phyloP scores from a whole-genome alignment of 73 alveolate genomes.

The Paramecium bursaria region DNA sequence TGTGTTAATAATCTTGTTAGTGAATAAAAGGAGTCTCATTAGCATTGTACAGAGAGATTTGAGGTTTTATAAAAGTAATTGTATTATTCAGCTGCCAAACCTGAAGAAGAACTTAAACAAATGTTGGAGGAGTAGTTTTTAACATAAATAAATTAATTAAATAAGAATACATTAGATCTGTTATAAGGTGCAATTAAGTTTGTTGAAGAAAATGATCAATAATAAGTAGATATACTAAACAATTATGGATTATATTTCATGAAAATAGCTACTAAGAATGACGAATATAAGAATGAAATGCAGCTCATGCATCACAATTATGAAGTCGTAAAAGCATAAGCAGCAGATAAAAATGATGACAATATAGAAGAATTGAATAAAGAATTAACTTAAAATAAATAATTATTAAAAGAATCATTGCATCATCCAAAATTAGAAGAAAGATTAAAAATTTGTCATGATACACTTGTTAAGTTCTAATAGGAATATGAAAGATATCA shows the following conservation, averaged over 20 bases:
- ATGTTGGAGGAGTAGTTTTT: conserved; percentile 46
- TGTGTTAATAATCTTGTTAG: conserved; percentile 50
- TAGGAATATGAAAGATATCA: conserved; percentile 66
- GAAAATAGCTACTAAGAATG: conserved; percentile 65
- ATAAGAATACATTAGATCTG: conserved; percentile 53
- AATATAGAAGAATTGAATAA: conserved; percentile 15
- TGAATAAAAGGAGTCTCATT: conserved; percentile 53
- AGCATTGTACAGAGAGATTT: conserved; percentile 30
- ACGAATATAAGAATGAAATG: conserved; percentile 64
- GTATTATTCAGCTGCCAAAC: conserved; percentile 44
- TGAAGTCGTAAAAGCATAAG: conserved; percentile 63
- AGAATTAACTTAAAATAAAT: conserved; percentile 42
- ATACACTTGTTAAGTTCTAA: conserved; percentile 41
- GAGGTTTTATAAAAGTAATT: conserved; percentile 13
- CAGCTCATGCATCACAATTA: conserved; percentile 41
- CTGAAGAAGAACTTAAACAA: conserved; percentile 56
- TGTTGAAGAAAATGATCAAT: conserved; percentile 52
- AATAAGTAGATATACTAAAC: conserved; percentile 39
- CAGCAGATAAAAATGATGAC: conserved; percentile 71
- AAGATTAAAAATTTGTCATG: conserved; percentile 22
- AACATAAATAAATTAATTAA: conserved; percentile 16
- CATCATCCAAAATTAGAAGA: conserved; percentile 69
- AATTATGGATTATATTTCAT: conserved; percentile 54
- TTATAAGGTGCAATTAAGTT: conserved; percentile 54
- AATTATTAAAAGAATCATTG: conserved; percentile 47